phyloP scores from a whole-genome alignment of 2,329 filamentous ascomycete genomes.

The Tothia fuscella region DNA sequence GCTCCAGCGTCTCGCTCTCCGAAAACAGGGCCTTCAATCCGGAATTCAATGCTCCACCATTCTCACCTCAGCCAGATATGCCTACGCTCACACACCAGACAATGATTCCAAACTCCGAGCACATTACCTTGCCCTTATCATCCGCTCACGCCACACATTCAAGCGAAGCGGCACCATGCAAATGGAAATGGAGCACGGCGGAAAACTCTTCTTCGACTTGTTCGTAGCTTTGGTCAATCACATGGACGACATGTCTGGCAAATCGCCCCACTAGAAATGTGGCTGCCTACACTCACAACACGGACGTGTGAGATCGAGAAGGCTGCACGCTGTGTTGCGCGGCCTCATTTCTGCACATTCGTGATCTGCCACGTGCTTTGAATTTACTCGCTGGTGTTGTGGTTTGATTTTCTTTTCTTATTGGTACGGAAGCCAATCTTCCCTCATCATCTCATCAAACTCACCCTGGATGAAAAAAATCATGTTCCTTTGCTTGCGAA shows the following conservation, averaged over 20 bases:
- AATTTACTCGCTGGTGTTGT: no score
- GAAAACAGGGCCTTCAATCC: conserved; percentile 80
- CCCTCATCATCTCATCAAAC: no score
- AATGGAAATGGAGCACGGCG: conserved; percentile 81
- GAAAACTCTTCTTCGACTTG: conserved; percentile 81
- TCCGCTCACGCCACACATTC: conserved; percentile 75
- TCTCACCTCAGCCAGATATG: conserved; percentile 74
- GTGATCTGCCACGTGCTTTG: not conserved
- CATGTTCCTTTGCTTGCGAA: no score
- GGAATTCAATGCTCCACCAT: conserved; percentile 79
- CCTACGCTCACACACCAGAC: conserved; percentile 80
- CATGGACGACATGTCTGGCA: conserved; percentile 37
- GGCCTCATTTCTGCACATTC: no score
- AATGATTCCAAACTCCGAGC: conserved; percentile 82
- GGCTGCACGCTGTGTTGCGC: not conserved
- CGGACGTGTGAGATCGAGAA: no score
- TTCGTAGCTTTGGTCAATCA: conserved; percentile 92
- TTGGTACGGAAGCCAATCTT: no score
- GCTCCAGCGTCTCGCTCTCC: conserved; percentile 70
- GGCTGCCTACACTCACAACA: not conserved
- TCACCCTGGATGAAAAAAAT: no score
- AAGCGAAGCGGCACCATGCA: conserved; percentile 94
- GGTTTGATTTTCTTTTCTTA: no score
- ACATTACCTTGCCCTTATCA: conserved; percentile 86
- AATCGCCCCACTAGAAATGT: conserved; percentile 1